These are phyloP conservation scores for Pyrenochaeta sp. DNA, from an alignment of 2,329 filamentous ascomycete species.

Conservation along the genomic window DNA sequence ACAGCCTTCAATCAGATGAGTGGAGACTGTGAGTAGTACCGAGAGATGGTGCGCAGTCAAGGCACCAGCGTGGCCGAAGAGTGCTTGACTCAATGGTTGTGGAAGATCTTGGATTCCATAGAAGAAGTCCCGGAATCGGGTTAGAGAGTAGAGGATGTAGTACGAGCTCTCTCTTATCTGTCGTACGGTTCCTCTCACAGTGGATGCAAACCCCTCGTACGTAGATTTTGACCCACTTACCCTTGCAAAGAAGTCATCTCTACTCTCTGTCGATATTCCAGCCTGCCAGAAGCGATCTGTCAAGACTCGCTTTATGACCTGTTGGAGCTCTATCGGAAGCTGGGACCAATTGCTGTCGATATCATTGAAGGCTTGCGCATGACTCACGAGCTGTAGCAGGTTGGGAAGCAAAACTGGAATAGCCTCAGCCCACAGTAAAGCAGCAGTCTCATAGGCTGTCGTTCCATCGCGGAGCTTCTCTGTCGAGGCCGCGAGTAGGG, in stretches of 20 bases:
- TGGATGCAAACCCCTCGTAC: constrained; percentile 91
- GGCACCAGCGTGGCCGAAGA: constrained; percentile 82
- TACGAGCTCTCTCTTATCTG: constrained; percentile 94
- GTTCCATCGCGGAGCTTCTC: constrained; percentile 83
- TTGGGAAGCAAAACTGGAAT: constrained; percentile 85
- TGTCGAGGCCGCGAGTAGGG: constrained; percentile 88
- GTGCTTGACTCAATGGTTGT: constrained; percentile 78
- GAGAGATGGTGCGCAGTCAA: constrained; percentile 93
- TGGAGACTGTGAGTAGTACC: constrained; percentile 86
- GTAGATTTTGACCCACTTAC: constrained; percentile 89
- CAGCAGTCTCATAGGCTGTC: constrained; percentile 76
- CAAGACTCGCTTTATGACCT: constrained; percentile 80
- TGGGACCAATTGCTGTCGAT: constrained; percentile 77
- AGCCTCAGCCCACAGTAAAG: constrained; percentile 82
- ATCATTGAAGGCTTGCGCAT: constrained; percentile 92
- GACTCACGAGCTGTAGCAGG: constrained; percentile 82
- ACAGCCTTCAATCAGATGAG: constrained; percentile 90
- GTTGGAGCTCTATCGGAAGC: constrained; percentile 76
- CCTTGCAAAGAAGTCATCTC: constrained; percentile 94
- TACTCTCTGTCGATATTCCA: constrained; percentile 92
- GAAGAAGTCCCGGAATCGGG: constrained; percentile 83
- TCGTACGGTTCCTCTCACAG: constrained; percentile 85
- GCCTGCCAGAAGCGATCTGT: constrained; percentile 99
- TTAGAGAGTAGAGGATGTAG: constrained; percentile 93
- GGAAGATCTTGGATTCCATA: constrained; percentile 90